phyloP scores from a whole-genome alignment of 2,329 filamentous ascomycete species.

The Claviceps africana region DNA sequence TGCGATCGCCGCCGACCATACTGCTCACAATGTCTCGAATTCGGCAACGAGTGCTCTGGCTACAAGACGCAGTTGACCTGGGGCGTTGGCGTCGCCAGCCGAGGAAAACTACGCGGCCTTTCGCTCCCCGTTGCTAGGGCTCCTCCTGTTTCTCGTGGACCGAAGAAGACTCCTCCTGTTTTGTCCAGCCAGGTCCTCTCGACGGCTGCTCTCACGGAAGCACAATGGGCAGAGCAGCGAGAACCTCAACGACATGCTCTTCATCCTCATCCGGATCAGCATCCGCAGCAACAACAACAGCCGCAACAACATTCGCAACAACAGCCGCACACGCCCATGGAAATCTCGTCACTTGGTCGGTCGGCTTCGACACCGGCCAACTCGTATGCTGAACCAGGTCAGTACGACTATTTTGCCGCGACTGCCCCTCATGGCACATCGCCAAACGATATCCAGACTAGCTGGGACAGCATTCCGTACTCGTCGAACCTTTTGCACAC shows the following conservation, averaged over 20 bases:
- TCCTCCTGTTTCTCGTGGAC: conserved; percentile 35
- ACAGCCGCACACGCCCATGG: conserved; percentile 16
- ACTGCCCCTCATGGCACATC: conserved; percentile 31
- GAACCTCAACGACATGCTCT: conserved; percentile 12
- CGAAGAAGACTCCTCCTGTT: conserved; percentile 30
- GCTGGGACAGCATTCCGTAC: conserved; percentile 36
- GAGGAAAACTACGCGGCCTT: conserved; percentile 83
- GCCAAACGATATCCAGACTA: conserved; percentile 24
- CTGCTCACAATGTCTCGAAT: conserved; percentile 84
- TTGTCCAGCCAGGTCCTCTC: conserved; percentile 33
- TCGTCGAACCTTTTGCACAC: conserved; percentile 24
- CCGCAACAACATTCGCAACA: not conserved
- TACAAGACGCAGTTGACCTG: conserved; percentile 96
- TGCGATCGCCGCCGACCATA: conserved; percentile 89
- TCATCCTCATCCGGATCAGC: not conserved
- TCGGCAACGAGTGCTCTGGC: conserved; percentile 83
- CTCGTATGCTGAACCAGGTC: conserved; percentile 18
- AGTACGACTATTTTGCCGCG: conserved; percentile 38
- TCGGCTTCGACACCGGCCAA: conserved; percentile 30
- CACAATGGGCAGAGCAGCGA: conserved; percentile 19
- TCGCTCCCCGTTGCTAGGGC: conserved; percentile 57
- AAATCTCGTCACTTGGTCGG: conserved; percentile 20
- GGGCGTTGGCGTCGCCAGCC: conserved; percentile 89
- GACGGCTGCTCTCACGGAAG: conserved; percentile 18
- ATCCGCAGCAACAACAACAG: not conserved